These are phyloP conservation scores for Chrysopogon serrulatus DNA, from an alignment of 176 grass and related monocot genomes.

Conservation along the genomic window DNA sequence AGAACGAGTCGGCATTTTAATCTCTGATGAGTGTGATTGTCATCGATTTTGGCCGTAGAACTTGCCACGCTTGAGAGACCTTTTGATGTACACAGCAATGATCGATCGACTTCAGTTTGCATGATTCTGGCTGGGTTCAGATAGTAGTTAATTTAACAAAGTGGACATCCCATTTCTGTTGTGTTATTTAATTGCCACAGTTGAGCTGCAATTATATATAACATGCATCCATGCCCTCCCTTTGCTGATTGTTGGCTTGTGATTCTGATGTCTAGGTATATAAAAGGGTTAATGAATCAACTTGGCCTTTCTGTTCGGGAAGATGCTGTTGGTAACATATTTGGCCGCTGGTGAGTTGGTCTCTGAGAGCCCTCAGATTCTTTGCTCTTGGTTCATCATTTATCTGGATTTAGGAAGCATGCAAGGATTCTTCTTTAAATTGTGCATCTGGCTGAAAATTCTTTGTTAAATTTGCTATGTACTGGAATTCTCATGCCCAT, in stretches of 20 bases:
- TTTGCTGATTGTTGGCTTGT: not conserved
- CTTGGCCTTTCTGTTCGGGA: slow-evolving; percentile 58
- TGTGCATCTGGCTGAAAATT: not conserved
- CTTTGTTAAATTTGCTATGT: not conserved
- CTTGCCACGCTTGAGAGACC: not conserved
- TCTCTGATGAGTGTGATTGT: not conserved
- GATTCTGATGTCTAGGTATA: slow-evolving; percentile 45
- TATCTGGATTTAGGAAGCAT: not conserved
- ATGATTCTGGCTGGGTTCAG: not conserved
- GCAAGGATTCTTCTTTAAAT: not conserved
- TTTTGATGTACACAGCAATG: not conserved
- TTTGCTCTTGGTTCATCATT: not conserved
- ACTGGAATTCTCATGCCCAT: not conserved
- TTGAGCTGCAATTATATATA: not conserved
- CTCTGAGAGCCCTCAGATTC: not conserved
- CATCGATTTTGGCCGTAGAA: not conserved
- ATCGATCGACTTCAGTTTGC: not conserved
- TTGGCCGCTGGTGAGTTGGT: slow-evolving; percentile 75
- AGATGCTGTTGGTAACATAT: slow-evolving; percentile 94
- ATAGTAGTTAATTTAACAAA: not conserved
- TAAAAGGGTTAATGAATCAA: slow-evolving; percentile 80
- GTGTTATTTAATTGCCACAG: not conserved
- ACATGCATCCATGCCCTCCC: not conserved
- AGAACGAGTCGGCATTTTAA: not conserved
- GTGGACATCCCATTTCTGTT: not conserved